Conservation (phyloP, 768 basidiomycete genomes). For the Daedaleopsis nitida region DNA sequence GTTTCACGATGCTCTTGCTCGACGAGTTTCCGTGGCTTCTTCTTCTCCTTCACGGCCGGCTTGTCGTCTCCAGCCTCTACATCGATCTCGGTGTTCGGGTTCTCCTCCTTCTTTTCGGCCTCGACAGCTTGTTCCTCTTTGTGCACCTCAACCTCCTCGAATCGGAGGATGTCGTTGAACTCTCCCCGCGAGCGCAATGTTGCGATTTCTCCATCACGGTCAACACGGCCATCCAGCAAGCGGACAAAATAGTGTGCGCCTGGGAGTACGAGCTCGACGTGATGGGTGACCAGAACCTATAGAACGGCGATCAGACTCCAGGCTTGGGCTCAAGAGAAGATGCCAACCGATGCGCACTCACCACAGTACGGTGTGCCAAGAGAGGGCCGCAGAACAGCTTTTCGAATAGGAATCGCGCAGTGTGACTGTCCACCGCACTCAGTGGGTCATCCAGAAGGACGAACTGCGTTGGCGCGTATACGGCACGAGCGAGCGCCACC, state of each 20-base stretch:
- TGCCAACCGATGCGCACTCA: conserved; percentile 30
- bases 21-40: conserved; percentile 72
- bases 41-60: conserved; percentile 38
- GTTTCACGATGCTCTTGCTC: conserved; percentile 82
- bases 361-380: conserved; percentile 66
- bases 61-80: conserved; percentile 28
- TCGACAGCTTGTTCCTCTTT: conserved; percentile 41
- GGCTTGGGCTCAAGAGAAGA: neutral
- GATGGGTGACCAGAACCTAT: conserved; percentile 79
- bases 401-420: conserved; percentile 63
- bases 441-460: conserved; percentile 82
- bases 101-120: conserved; percentile 19
- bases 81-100: conserved; percentile 31
- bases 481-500: conserved; percentile 81
- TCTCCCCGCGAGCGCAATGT: conserved; percentile 64
- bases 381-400: conserved; percentile 68
- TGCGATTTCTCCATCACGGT: conserved; percentile 67
- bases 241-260: conserved; percentile 73
- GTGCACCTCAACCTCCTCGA: conserved; percentile 48
- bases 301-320: neutral
- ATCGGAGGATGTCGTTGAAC: conserved; percentile 60
- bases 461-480: conserved; percentile 57
- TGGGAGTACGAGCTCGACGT: conserved; percentile 80
- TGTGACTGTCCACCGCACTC: conserved; percentile 79
- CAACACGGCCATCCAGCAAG: conserved; percentile 81